These are phyloP conservation scores for Neonothopanus nambi DNA, from an alignment of 1,284 basidiomycete species.

Conservation along the genomic window DNA sequence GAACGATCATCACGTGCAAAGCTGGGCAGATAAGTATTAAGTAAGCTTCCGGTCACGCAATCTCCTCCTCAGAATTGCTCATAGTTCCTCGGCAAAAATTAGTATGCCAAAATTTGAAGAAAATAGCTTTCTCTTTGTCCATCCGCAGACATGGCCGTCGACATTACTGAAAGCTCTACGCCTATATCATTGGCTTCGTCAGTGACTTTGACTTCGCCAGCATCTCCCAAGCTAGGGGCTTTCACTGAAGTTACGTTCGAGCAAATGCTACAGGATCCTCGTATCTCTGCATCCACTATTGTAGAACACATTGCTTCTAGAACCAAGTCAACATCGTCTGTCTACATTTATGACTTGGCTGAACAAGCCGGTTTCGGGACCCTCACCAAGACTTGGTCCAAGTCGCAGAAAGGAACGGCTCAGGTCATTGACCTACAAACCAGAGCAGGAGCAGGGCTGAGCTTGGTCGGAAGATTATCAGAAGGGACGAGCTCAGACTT, in stretches of 20 bases:
- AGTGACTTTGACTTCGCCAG: constrained; percentile 7
- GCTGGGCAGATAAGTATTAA: neutral
- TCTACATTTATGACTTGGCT: constrained; percentile 82
- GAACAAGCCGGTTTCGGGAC: constrained; percentile 78
- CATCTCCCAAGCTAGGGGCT: constrained; percentile 31
- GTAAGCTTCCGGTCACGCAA: neutral
- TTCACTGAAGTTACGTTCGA: constrained; percentile 22
- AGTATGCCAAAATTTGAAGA: neutral
- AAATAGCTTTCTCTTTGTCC: neutral
- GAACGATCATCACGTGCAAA: neutral
- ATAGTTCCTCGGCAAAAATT: constrained; percentile 31
- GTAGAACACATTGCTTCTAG: constrained; percentile 69
- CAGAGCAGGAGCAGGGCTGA: constrained; percentile 84
- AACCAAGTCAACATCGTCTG: constrained; percentile 53
- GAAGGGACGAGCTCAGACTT: constrained; percentile 73
- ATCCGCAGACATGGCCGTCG: constrained; percentile 13
- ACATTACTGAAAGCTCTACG: neutral
- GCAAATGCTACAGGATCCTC: constrained; percentile 40
- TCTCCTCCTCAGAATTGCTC: constrained; percentile 32
- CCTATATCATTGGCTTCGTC: constrained; percentile 6
- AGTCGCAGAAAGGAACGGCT: constrained; percentile 40
- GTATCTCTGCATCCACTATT: constrained; percentile 58
- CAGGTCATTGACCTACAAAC: constrained; percentile 78
- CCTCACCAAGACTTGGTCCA: constrained; percentile 62
- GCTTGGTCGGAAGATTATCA: constrained; percentile 79